A percentile compares a stretch with the other conserved stretches of the same genome.
Conservation (phyloP, 192 early-diverging fungal species). For the Gonapodya prolifera region DNA sequence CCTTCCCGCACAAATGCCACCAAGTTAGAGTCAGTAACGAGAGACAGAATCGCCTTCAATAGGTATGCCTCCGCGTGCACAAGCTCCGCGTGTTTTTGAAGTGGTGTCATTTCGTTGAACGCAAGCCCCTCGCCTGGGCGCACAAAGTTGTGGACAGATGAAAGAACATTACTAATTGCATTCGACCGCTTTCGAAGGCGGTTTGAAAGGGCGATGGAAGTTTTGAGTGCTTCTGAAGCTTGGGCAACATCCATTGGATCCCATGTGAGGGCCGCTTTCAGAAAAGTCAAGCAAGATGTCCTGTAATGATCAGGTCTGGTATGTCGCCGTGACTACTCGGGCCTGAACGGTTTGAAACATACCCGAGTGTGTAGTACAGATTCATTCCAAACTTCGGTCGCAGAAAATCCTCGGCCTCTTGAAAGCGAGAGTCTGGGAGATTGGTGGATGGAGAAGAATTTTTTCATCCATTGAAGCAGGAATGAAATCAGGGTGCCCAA, state of each 20-base stretch:
- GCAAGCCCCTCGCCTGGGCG: neutral
- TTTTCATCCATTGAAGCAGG: neutral
- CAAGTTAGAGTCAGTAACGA: constrained; percentile 60
- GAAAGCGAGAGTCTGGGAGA: constrained; percentile 47
- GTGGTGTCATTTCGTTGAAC: constrained; percentile 13
- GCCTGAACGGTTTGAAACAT: no score
- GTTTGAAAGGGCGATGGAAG: neutral
- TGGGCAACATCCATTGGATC: neutral
- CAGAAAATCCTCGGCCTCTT: constrained; percentile 48
- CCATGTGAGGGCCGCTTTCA: neutral
- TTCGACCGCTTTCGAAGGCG: neutral
- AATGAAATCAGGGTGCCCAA: neutral
- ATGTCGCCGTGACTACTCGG: constrained; percentile 18
- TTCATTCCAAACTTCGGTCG: constrained; percentile 5
- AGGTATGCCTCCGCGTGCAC: constrained; percentile 67
- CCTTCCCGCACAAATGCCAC: constrained; percentile 66
- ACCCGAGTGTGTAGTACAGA: constrained; percentile 17
- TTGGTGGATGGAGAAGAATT: neutral
- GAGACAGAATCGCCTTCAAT: constrained; percentile 57
- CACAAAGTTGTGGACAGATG: neutral
- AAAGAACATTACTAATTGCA: neutral
- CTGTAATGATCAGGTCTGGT: no score
- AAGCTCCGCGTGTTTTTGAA: constrained; percentile 49
- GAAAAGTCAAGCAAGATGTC: neutral
- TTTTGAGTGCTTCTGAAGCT: neutral